Evolutionary conservation across 805 yeast genomes (phyloP), one percentile per base, ranked within the genome.

Genomic region (Metschnikowia dekortorum): DNA sequence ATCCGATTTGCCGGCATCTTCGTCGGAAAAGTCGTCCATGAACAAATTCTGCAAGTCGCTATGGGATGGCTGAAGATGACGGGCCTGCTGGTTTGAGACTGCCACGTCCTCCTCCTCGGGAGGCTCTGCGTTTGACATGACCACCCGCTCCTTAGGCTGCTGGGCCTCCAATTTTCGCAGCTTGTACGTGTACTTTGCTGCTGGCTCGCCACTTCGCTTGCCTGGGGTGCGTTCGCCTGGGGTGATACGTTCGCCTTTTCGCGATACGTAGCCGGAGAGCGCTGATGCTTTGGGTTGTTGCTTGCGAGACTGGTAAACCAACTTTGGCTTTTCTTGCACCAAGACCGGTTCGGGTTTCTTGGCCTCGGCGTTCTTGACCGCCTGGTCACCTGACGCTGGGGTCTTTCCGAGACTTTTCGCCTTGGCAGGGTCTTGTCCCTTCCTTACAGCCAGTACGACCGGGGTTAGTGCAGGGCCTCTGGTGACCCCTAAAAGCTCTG

Each of bases 71-170:
- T 22, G 22, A 22, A 22, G 22, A 4, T 22, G 22, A 4, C 22
- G 22, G 22, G 22, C 22, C 22, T 22, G 22, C 22, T 18, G 48
- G 43, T 32, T 11, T 18, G n/a, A 42, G 16, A 37, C 40, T 39
- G 7, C 4, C 39, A 32, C 22, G 14, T 36, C 35, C 8, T 41
- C 49, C 4, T 36, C 37, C 3, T 45, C 56, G 4, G n/a, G 42
- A 13, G 31, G 39, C 16, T 50, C 53, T 8, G 33, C 43, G 16
- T n/a, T 56, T 51, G 74, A 65, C n/a, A 68, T 60, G 4, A 71
- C 65, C 29, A 72, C 74, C 26, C 74, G 61, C 46, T 74, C 77
- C 39, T 56, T 63, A 10, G 71, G 70, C 41, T 58, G 59, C 39
- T 56, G 58, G 30, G 52, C 57, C 37, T 69, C 70, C 13, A 53